These are phyloP conservation scores for Brettanomyces sp. DNA, from an alignment of 805 yeast genomes.

Conservation along the genomic window DNA sequence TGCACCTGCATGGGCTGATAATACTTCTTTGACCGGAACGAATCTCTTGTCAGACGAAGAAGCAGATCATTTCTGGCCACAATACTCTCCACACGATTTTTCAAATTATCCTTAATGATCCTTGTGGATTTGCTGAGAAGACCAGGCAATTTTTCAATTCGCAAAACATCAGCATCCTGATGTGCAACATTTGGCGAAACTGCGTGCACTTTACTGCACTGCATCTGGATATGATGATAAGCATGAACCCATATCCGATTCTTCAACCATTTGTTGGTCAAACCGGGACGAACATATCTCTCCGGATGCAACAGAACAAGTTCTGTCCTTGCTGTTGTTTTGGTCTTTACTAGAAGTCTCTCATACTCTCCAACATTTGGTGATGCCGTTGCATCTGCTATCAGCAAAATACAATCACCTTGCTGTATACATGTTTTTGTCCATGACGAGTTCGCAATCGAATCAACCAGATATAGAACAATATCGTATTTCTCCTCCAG, in stretches of 20 bases:
- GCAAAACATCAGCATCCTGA: constrained; percentile 5
- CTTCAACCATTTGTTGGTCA: constrained; percentile 77
- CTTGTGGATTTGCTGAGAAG: constrained; percentile 16
- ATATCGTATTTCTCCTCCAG: constrained; percentile 83
- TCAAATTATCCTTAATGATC: constrained; percentile 18
- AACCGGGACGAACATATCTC: constrained; percentile 72
- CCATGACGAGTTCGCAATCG: constrained; percentile 79
- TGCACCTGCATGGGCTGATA: constrained; percentile 39
- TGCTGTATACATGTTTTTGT: constrained; percentile 86
- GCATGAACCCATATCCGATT: constrained; percentile 84
- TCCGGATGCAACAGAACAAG: constrained; percentile 79
- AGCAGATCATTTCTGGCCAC: constrained; percentile 21
- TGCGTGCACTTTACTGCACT: constrained; percentile 7
- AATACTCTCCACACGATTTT: constrained; percentile 18
- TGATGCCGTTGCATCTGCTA: constrained; percentile 74
- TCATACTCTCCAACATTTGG: constrained; percentile 84
- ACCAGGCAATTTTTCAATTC: constrained; percentile 11
- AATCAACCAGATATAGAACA: constrained; percentile 84
- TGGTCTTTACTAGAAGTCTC: constrained; percentile 58
- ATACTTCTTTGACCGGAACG: constrained; percentile 16
- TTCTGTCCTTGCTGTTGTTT: constrained; percentile 83
- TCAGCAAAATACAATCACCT: constrained; percentile 84
- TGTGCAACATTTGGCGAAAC: not conserved
- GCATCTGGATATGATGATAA: constrained; percentile 85
- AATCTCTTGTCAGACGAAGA: constrained; percentile 18